Conservation (phyloP, 768 basidiomycete genomes). For the Boletales sp. region DNA sequence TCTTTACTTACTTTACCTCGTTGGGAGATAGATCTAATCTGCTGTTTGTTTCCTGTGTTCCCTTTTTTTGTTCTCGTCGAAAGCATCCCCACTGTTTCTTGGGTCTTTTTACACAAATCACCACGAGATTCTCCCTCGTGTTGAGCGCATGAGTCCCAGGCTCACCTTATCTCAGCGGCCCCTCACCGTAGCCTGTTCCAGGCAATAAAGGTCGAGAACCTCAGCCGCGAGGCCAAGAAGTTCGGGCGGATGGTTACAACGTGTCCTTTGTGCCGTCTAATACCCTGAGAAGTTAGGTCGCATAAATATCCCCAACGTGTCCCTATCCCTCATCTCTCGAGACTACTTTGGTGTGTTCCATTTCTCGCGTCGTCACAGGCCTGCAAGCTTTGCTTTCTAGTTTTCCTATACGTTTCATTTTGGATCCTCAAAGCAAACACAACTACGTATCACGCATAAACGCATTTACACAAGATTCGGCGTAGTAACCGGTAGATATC, state of each 20-base stretch:
- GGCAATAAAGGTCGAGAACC: neutral
- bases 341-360: conserved; percentile 10
- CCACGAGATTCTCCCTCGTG: too few species aligned
- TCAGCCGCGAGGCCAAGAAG: conserved; percentile 17
- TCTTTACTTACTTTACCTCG: too few species aligned
- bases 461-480: neutral
- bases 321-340: conserved; percentile 8
- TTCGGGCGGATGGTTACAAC: conserved; percentile 7
- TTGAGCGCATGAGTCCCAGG: neutral
- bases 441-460: neutral
- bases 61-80: too few species aligned
- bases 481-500: neutral
- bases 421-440: neutral
- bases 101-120: too few species aligned
- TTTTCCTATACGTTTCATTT: conserved; percentile 6
- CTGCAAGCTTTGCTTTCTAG: conserved; percentile 4
- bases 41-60: too few species aligned
- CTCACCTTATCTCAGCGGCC: neutral
- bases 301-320: conserved; percentile 18
- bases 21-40: too few species aligned
- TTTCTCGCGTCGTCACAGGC: conserved; percentile 5
- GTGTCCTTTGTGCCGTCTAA: conserved; percentile 9
- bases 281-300: conserved; percentile 3
- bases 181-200: neutral
- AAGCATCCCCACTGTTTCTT: too few species aligned